Evolutionary conservation across 164 flowering plant species (phyloP).

Genomic region (Chloranthus sessilifolius): DNA sequence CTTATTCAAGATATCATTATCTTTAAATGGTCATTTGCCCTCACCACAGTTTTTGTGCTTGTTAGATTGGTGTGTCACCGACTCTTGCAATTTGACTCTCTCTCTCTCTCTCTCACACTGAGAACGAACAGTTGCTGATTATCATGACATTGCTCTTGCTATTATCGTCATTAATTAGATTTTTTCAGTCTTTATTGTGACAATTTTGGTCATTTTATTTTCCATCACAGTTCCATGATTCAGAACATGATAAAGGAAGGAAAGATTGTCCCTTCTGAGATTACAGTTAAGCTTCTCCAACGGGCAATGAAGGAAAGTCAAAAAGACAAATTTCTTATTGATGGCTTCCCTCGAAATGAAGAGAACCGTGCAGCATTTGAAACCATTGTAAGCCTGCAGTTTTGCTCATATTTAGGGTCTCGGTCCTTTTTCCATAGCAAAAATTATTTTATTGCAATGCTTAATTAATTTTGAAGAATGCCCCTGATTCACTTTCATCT

Average conservation of each 20-base stretch:
- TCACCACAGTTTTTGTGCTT: no score
- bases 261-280: slow-evolving; percentile 45
- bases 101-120: not conserved
- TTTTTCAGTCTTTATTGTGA: no score
- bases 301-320: slow-evolving; percentile 32
- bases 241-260: slow-evolving; percentile 38
- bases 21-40: no score
- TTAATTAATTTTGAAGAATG: not conserved
- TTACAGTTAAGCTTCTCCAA: slow-evolving; percentile 34
- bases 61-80: no score
- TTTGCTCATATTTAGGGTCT: no score
- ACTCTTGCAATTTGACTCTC: not conserved
- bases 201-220: no score
- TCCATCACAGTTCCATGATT: slow-evolving; percentile 33
- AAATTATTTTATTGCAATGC: not conserved
- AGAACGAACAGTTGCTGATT: not conserved
- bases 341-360: slow-evolving; percentile 54
- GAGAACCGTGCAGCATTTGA: slow-evolving; percentile 35
- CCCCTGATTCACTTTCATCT: not conserved
- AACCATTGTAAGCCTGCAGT: slow-evolving; percentile 22
- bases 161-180: no score
- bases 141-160: no score
- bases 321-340: slow-evolving; percentile 44
- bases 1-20: no score
- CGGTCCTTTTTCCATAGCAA: not conserved